Evolutionary conservation across 768 basidiomycete genomes (phyloP).

Genomic region (Termitomyces eurrhizus): DNA sequence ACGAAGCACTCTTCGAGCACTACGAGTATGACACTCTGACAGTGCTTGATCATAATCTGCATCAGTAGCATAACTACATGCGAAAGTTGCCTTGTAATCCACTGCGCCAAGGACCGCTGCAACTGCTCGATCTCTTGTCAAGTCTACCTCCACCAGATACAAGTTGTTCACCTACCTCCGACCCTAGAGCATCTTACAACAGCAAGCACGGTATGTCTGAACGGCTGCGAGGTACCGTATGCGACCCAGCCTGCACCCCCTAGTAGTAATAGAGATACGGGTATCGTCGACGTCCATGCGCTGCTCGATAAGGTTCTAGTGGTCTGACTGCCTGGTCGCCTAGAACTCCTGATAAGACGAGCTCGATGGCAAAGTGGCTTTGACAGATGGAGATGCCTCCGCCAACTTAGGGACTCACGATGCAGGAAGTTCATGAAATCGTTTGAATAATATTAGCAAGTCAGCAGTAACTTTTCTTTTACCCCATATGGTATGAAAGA

Average conservation of each 20-base stretch:
- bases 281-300: slow-evolving; percentile 36
- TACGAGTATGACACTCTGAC: slow-evolving; percentile 80
- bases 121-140: slow-evolving; percentile 33
- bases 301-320: slow-evolving; percentile 1
- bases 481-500: slow-evolving; percentile 8
- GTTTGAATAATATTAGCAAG: background rate
- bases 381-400: slow-evolving; percentile 10
- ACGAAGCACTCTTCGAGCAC: slow-evolving; percentile 71
- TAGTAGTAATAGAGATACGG: slow-evolving; percentile 31
- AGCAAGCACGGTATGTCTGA: slow-evolving; percentile 74
- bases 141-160: slow-evolving; percentile 13
- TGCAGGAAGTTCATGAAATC: slow-evolving; percentile 17
- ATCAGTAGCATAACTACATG: slow-evolving; percentile 44
- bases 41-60: slow-evolving; percentile 50
- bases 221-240: slow-evolving; percentile 69
- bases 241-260: slow-evolving; percentile 38
- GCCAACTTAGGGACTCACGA: slow-evolving; percentile 18
- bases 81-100: slow-evolving; percentile 71
- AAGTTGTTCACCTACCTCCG: slow-evolving; percentile 42
- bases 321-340: slow-evolving; percentile 2
- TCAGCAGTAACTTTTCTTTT: slow-evolving; percentile 11
- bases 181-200: slow-evolving; percentile 76
- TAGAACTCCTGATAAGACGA: slow-evolving; percentile 8
- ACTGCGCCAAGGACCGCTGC: slow-evolving; percentile 61
- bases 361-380: slow-evolving; percentile 3